Conservation (phyloP, 495 filamentous ascomycete species). For the Aspergillus carlsbadensis region DNA sequence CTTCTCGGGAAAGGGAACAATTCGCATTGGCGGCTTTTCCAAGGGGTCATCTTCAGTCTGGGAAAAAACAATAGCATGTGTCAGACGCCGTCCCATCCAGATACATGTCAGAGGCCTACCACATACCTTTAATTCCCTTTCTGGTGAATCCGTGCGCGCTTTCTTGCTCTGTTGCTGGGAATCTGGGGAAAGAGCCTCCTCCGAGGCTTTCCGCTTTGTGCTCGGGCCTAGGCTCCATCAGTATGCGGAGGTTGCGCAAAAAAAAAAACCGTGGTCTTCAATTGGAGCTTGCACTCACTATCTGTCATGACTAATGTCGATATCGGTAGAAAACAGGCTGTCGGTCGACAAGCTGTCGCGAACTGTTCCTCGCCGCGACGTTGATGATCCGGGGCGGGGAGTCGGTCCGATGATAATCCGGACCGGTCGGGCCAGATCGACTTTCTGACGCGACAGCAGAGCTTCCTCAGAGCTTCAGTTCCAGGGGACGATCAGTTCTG, state of each 20-base stretch:
- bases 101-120: neutral
- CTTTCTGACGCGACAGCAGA: constrained; percentile 1
- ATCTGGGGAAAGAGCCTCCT: constrained; percentile 62
- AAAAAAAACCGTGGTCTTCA: neutral
- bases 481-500: neutral
- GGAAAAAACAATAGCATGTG: neutral
- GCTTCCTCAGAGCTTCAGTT: constrained; percentile 10
- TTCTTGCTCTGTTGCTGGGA: constrained; percentile 53
- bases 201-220: constrained; percentile 75
- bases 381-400: constrained; percentile 2
- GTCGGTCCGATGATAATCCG: constrained; percentile 21
- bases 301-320: constrained; percentile 17
- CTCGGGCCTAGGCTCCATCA: constrained; percentile 37
- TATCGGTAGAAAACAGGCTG: neutral
- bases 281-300: constrained; percentile 13
- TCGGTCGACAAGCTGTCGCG: neutral
- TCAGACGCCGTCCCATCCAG: neutral
- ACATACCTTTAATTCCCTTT: constrained; percentile 48
- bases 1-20: constrained; percentile 83
- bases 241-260: neutral
- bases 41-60: constrained; percentile 33
- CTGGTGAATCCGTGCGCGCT: constrained; percentile 58
- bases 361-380: constrained; percentile 7
- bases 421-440: constrained; percentile 20
- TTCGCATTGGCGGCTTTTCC: constrained; percentile 44